phyloP scores from a whole-genome alignment of 495 filamentous ascomycete species.

The Penicillium paradoxum region DNA sequence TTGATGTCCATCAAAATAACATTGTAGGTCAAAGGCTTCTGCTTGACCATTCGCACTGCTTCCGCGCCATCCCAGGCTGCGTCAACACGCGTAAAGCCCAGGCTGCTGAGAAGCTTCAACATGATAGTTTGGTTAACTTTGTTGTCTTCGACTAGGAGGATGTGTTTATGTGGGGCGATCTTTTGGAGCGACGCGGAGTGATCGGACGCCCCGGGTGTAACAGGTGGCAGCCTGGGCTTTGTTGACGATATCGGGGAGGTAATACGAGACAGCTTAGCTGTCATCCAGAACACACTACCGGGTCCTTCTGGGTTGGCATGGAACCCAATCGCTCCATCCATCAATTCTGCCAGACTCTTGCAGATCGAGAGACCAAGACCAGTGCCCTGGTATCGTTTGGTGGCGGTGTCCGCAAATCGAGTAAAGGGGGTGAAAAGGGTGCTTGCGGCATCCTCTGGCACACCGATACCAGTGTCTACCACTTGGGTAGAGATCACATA shows the following conservation, averaged over 20 bases:
- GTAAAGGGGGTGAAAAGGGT: conserved; percentile 81
- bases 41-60: conserved; percentile 49
- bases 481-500: conserved; percentile 53
- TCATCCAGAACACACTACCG: conserved; percentile 60
- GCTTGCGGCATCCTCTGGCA: conserved; percentile 66
- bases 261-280: conserved; percentile 45
- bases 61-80: conserved; percentile 53
- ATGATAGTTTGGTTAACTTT: conserved; percentile 61
- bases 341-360: conserved; percentile 74
- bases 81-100: conserved; percentile 52
- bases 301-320: conserved; percentile 46
- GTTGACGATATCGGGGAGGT: background rate
- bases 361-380: conserved; percentile 77
- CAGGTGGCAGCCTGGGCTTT: background rate
- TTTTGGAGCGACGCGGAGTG: conserved; percentile 18
- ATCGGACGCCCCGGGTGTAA: conserved; percentile 2
- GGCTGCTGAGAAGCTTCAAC: conserved; percentile 49
- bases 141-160: conserved; percentile 58
- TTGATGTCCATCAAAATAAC: conserved; percentile 59
- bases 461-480: conserved; percentile 79
- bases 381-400: conserved; percentile 73
- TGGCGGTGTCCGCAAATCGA: conserved; percentile 76
- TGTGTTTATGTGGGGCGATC: conserved; percentile 40
- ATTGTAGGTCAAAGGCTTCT: conserved; percentile 48
- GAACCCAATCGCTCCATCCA: conserved; percentile 70